Base-by-base conservation (phyloP, 1,284 basidiomycete genomes). In the Pascua guehoae region DNA sequence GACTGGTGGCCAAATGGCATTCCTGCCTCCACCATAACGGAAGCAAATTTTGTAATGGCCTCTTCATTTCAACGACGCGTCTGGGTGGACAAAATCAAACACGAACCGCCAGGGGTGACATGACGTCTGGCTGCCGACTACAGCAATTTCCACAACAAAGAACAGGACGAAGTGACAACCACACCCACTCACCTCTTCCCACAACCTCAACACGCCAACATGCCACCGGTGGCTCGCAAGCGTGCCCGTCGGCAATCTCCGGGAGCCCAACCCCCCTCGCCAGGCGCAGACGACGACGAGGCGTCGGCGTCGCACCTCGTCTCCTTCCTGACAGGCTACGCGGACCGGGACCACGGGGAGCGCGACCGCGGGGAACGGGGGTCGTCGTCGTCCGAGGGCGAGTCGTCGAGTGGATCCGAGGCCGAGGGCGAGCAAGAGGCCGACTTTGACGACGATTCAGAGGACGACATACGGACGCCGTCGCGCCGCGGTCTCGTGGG, bases 311-410 rank as follows among this genome's bases (percentile, higher is more conserved):
- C 59, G 1, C 73, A 75, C 57, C 64, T 75, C 11, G 65, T 75
- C 41, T 75, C 73, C 14, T 75, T 75, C 60, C 61, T 75, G 4
- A 73, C 69, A 7, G 66, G 68, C 10, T 75, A 74, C 49, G 71
- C 69, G 15, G 53, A 61, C 41, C 58, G 56, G 1, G 54, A 55
- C 24, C 24, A 32, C 24, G 24, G 24, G 4, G 24, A 32, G 24
- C 24, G 24, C 24, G 24, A 32, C 24, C 24, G 24, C 38, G 42
- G 45, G 11, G 50, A 48, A 9, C 52, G 46, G 18, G 57, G 41
- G 17, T 55, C 56, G 7, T 65, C 61, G 11, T 61, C 61, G 1
- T 65, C 63, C 12, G 64, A 66, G 16, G 65, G 61, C 24, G 67
- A 70, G 37, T 63, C 64, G 4, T 50, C 15, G 17, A 42, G 46